Evolutionary conservation across 768 basidiomycete species (phyloP), one percentile per base, ranked within the genome.

Genomic region (Boletus rubropictus): DNA sequence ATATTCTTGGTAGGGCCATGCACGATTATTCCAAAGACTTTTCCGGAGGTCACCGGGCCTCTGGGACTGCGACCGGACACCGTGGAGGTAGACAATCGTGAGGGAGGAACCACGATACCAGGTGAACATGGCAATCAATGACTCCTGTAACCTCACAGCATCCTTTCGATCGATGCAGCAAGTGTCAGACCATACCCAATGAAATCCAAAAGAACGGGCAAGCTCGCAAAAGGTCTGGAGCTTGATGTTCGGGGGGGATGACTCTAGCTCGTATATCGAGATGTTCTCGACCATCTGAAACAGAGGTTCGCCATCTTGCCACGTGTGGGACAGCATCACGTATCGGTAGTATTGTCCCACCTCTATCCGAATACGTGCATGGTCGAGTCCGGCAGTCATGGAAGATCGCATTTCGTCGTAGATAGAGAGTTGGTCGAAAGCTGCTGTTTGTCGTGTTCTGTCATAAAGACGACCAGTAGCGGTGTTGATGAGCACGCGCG

Each of bases 111-210:
- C 33, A 24, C 20, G 42, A 21, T 52, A 56, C 53, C 53, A 56
- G 1, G 15, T 29, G 36, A 55, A 56, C 53, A 56, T 51, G 15
- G 55, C 46, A 1, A 51, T 47, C 17, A 58, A 12, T 0, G 56
- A 54, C 11, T 58, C 56, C 28, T 58, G 46, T n/a, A 39, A 14
- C 6, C 49, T 42, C 11, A 44, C 40, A 0, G 34, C 41, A 17
- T 42, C 5, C 1, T 12, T 7, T 15, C 32, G n/a, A 4, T 55
- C 35, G 0, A 56, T 18, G 17, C 55, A 55, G 17, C 46, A 56
- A 1, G 55, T 57, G 17, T 57, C 55, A 0, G 33, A 29, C 56
- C 56, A 58, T 20, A 42, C 55, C 56, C 55, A 58, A 10, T 4
- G 21, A 17, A 51, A 58, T 0, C 49, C 46, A 15, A 50, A 32